Percentiles rank a stretch among this genome's conserved stretches.
Conservation (phyloP, 2,329 filamentous ascomycete species). For the Ciborinia camelliae region DNA sequence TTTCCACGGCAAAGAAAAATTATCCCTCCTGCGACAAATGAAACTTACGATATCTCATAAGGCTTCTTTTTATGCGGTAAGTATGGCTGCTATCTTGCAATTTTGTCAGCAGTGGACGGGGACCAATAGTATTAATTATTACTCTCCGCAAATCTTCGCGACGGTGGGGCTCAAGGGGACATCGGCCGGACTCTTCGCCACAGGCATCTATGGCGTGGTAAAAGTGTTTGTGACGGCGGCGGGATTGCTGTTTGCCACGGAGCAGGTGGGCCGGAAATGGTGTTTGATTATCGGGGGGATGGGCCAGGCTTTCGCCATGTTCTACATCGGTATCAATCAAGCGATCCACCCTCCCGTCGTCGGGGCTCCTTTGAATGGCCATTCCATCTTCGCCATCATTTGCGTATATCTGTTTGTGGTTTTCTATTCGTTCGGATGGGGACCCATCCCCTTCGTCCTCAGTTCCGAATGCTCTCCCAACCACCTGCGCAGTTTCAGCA, state of each 20-base stretch:
- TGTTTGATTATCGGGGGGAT: constrained; percentile 54
- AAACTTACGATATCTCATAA: constrained; percentile 24
- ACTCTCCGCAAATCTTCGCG: constrained; percentile 65
- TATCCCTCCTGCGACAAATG: constrained; percentile 42
- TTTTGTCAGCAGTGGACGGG: constrained; percentile 72
- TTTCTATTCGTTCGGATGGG: constrained; percentile 66
- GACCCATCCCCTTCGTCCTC: constrained; percentile 68
- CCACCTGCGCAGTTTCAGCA: constrained; percentile 48
- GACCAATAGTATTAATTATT: constrained; percentile 52
- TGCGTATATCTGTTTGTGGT: constrained; percentile 68
- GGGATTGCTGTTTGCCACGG: constrained; percentile 62
- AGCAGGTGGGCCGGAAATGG: constrained; percentile 59
- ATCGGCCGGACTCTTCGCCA: constrained; percentile 61
- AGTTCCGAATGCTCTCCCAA: constrained; percentile 62
- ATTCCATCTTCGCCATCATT: constrained; percentile 59
- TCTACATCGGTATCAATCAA: constrained; percentile 60
- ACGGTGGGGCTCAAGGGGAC: constrained; percentile 59
- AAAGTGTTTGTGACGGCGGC: constrained; percentile 60
- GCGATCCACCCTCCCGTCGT: constrained; percentile 47
- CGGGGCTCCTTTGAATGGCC: constrained; percentile 20
- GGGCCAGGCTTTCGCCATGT: constrained; percentile 58
- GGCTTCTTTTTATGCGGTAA: constrained; percentile 40
- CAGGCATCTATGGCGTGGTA: constrained; percentile 67
- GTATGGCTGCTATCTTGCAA: constrained; percentile 40
- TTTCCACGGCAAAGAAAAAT: constrained; percentile 47